Evolutionary conservation across 192 early-diverging fungal genomes (phyloP).

Genomic region (Linnemannia hyalina): DNA sequence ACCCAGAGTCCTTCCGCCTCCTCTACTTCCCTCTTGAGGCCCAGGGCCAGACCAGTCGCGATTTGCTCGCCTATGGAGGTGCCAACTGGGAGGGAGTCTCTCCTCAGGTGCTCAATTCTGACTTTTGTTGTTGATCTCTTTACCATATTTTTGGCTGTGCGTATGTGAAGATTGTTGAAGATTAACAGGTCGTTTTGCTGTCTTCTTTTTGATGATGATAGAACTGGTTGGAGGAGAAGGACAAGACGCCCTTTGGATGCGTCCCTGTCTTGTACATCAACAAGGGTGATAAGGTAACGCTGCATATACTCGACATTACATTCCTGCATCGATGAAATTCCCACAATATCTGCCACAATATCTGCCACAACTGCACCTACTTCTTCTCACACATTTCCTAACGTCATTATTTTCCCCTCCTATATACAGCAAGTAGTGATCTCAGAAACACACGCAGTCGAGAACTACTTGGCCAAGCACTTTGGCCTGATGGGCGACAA

Average conservation of each 20-base stretch:
- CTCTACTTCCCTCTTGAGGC: conserved; percentile 26
- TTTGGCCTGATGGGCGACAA: conserved; percentile 35
- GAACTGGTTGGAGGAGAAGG: conserved; percentile 20
- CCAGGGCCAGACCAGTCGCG: conserved; percentile 14
- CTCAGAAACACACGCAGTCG: conserved; percentile 8
- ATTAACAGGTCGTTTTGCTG: neutral
- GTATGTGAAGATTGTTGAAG: neutral
- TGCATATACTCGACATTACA: too few relatives aligned
- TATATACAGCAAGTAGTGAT: conserved; percentile 14
- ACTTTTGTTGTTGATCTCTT: neutral
- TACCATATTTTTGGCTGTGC: too few relatives aligned
- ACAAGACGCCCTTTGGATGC: conserved; percentile 19
- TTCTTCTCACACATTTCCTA: neutral
- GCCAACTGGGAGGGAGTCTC: conserved; percentile 21
- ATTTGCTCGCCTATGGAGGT: conserved; percentile 16
- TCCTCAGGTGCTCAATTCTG: conserved; percentile 1
- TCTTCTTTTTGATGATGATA: neutral
- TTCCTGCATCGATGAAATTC: neutral
- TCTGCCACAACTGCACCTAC: too few relatives aligned
- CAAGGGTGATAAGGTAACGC: conserved; percentile 18
- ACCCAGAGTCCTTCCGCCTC: conserved; percentile 15
- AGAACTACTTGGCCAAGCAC: conserved; percentile 26
- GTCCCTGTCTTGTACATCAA: conserved; percentile 17
- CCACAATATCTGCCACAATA: too few relatives aligned
- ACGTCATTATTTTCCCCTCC: neutral